These are phyloP conservation scores for Penicillium macrosclerotiorum DNA, from an alignment of 495 filamentous ascomycete species.

Conservation along the genomic window DNA sequence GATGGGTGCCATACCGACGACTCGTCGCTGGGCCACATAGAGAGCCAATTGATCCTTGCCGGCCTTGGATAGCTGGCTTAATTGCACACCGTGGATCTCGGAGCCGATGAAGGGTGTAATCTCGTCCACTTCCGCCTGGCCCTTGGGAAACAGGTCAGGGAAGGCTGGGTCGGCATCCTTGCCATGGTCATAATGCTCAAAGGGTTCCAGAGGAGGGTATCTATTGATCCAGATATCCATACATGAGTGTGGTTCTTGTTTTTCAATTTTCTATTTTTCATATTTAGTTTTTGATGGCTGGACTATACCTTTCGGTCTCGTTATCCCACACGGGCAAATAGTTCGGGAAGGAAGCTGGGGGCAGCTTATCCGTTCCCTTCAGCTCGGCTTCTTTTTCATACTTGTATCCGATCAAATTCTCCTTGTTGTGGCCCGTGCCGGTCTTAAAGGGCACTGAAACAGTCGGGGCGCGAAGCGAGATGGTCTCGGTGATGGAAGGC, in stretches of 20 bases:
- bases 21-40: slow-evolving; percentile 56
- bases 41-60: slow-evolving; percentile 59
- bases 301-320: slow-evolving; percentile 36
- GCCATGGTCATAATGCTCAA: slow-evolving; percentile 49
- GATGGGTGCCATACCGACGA: slow-evolving; percentile 54
- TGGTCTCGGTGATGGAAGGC: slow-evolving; percentile 50
- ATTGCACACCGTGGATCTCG: slow-evolving; percentile 53
- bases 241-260: no score
- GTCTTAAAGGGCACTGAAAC: slow-evolving; percentile 34
- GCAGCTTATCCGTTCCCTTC: slow-evolving; percentile 44
- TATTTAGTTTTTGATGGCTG: no score
- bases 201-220: slow-evolving; percentile 43
- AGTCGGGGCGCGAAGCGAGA: slow-evolving; percentile 32
- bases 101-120: slow-evolving; percentile 56
- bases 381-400: slow-evolving; percentile 41
- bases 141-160: slow-evolving; percentile 48
- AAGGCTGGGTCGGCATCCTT: slow-evolving; percentile 52
- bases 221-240: no score
- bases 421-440: slow-evolving; percentile 59
- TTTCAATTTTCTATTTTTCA: no score
- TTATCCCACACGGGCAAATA: slow-evolving; percentile 78
- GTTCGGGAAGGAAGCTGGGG: slow-evolving; percentile 61
- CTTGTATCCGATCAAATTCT: slow-evolving; percentile 54
- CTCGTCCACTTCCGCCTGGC: slow-evolving; percentile 39
- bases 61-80: slow-evolving; percentile 50